Base-by-base conservation (phyloP, 2,329 filamentous ascomycete species). In the Amphichorda felina region DNA sequence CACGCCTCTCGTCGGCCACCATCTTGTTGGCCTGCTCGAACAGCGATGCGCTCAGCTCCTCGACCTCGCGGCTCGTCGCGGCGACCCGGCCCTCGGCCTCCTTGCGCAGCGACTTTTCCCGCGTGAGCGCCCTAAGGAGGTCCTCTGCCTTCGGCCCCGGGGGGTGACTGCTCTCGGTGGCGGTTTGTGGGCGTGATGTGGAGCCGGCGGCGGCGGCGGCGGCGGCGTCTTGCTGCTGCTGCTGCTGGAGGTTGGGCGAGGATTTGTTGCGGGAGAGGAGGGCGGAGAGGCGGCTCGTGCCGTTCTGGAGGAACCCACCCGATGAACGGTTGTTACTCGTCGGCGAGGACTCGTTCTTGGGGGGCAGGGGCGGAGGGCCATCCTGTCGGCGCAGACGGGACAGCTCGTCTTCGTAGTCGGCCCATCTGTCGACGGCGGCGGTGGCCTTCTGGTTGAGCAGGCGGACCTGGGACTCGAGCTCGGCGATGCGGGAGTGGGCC, bases 1-100 rank as follows among this genome's bases (percentile, higher is more conserved):
- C 80, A 38, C 75, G 70, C 30, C 84, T 64, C 63, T 91, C 84
- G 14, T 70, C 66, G 2, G 84, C 82, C 15, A 91, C 84, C 84
- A 91, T 91, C 59, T 87, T 77, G 54, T 91, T 91, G 35, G 84
- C 84, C 61, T 88, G 79, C 59, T 83, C 77, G 54, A 91, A 91
- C 36, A 91, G 61, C 34, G 70, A 72, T 15, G 73, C 79, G 49
- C 73, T 83, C 43, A 91, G 63, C 58, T 91, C 84, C 57, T 89
- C 84, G 15, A 89, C 70, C 61, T 91, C 84, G 10, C 63, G 67
- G 48, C 73, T 78, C 34, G 82, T 80, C 34, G 75, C 71, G 43
- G 67, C 68, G 15, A 85, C 62, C 41, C 73, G 70, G 34, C 70
- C 70, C 59, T 91, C 84, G 2, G 83, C 83, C 35, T 75, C 72